A percentile compares a stretch with the other conserved stretches of the same genome.
Conservation (phyloP, 2,329 filamentous ascomycete genomes). For the Leptodontidium sp. region DNA sequence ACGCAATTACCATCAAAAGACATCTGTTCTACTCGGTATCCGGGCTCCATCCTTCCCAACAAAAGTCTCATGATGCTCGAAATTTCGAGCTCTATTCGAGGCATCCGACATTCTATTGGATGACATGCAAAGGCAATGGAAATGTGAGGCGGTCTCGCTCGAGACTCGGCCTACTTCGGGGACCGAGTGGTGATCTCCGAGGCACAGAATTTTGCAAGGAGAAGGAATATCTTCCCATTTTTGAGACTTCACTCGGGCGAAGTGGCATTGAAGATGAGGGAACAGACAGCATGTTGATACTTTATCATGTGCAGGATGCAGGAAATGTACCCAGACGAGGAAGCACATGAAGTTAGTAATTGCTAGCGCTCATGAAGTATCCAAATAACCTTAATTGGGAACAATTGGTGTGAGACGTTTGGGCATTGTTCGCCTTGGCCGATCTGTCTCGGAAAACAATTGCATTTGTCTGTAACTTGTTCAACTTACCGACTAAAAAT, state of each 20-base stretch:
- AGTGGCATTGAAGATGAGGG: slow-evolving; percentile 6
- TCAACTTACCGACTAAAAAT: neutral
- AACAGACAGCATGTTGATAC: neutral
- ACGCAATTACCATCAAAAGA: neutral
- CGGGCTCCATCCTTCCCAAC: neutral
- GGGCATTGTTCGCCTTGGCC: neutral
- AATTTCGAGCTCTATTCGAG: neutral
- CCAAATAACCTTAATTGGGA: neutral
- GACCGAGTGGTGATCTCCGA: neutral
- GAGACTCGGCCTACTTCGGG: neutral
- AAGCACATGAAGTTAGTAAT: too few species aligned
- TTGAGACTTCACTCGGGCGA: neutral
- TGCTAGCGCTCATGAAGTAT: too few species aligned
- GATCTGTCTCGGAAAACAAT: neutral
- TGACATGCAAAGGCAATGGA: neutral
- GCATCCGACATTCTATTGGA: neutral
- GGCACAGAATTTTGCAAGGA: neutral
- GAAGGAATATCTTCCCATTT: neutral
- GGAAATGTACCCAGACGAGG: neutral
- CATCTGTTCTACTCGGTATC: neutral
- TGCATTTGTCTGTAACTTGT: too few species aligned
- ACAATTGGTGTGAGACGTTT: neutral
- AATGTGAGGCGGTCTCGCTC: neutral
- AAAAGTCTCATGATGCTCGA: neutral
- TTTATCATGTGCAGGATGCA: neutral